Evolutionary conservation across 2,329 filamentous ascomycete genomes (phyloP).

Genomic region (Fusarium longipes): DNA sequence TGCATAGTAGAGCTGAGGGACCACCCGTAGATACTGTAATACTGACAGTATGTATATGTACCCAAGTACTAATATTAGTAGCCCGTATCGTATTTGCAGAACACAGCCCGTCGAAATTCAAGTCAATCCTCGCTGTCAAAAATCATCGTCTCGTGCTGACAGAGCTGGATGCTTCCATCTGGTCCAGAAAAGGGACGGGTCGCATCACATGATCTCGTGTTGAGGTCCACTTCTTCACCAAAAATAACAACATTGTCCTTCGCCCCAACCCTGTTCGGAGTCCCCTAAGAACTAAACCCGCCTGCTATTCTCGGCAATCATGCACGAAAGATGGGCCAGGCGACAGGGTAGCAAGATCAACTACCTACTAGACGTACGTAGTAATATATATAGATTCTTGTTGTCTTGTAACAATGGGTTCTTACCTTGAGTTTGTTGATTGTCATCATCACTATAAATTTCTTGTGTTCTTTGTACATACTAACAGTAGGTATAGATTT

Average conservation of each 20-base stretch:
- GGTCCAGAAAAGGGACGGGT: conserved; percentile 1
- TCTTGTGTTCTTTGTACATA: conserved; percentile 1
- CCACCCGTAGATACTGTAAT: no score
- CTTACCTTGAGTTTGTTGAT: neutral
- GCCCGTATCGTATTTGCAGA: neutral
- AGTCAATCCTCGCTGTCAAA: neutral
- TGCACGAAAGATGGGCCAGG: conserved; percentile 34
- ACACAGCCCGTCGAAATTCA: neutral
- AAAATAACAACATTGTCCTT: conserved; percentile 39
- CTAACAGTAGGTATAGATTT: no score
- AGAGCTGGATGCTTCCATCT: neutral
- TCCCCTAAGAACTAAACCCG: conserved; percentile 23
- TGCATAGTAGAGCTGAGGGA: neutral
- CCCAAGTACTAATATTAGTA: no score
- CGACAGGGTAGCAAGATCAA: neutral
- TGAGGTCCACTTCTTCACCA: conserved; percentile 24
- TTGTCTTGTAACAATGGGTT: no score
- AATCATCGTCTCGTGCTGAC: conserved; percentile 17
- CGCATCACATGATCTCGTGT: conserved; percentile 50
- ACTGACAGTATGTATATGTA: no score
- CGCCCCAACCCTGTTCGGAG: conserved; percentile 20
- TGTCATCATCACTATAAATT: conserved; percentile 1
- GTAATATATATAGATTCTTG: conserved; percentile 3
- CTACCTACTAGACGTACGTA: neutral
- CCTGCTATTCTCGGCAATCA: conserved; percentile 42